phyloP scores from a whole-genome alignment of 345 rosid genomes.

The Eucalyptus sp. region DNA sequence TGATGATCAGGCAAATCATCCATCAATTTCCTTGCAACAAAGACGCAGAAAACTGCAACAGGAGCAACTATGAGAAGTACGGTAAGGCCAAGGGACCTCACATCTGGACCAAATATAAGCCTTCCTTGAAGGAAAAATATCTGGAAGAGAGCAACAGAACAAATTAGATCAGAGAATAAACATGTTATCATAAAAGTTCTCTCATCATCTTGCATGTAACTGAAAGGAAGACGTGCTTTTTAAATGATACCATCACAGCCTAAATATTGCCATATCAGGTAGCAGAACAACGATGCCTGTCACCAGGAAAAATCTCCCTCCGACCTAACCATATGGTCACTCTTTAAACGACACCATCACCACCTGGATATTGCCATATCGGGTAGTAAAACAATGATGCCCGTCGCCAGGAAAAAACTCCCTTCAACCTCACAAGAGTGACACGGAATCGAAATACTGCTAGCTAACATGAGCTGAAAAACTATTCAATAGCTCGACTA shows the following conservation, averaged over 20 bases:
- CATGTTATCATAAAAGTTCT: neutral
- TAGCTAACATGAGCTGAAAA: neutral
- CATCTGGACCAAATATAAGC: conserved; percentile 97
- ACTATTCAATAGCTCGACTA: neutral
- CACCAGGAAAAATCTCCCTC: neutral
- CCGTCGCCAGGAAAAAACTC: neutral
- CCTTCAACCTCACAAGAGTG: neutral
- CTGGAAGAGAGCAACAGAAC: conserved; percentile 25
- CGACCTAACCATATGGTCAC: neutral
- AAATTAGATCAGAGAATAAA: neutral
- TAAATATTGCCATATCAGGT: neutral
- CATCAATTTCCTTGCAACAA: conserved; percentile 76
- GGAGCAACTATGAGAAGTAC: conserved; percentile 82
- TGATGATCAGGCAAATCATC: conserved; percentile 61
- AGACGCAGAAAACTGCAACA: conserved; percentile 61
- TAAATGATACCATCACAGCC: neutral
- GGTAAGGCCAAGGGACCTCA: conserved; percentile 76
- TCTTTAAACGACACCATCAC: neutral
- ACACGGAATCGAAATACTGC: neutral
- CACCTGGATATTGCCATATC: neutral
- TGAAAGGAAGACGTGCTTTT: neutral
- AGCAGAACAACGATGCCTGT: neutral
- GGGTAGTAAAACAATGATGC: neutral
- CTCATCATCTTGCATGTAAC: neutral
- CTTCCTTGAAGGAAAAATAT: conserved; percentile 84